Evolutionary conservation across 441 rosid species (phyloP).

Genomic region (Gossypium trilobum): DNA sequence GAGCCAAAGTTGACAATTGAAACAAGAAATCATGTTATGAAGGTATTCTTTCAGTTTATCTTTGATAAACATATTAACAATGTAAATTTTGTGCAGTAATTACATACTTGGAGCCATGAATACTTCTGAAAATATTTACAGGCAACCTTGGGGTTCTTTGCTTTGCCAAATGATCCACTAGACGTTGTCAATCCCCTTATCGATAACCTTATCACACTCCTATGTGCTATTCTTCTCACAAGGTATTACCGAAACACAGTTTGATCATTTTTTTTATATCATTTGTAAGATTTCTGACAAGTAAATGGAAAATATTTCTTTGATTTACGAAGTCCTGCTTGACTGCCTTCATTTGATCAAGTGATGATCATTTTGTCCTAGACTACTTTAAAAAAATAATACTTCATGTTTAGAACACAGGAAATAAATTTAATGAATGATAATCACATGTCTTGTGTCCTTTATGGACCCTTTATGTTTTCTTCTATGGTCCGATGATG

Average conservation of each 20-base stretch:
- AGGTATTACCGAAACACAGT: slow-evolving; percentile 44
- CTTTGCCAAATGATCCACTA: slow-evolving; percentile 79
- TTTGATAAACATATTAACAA: not conserved
- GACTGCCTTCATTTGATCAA: not conserved
- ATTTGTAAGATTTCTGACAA: slow-evolving; percentile 1
- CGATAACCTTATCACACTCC: slow-evolving; percentile 83
- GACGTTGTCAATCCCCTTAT: slow-evolving; percentile 85
- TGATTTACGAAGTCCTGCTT: not conserved
- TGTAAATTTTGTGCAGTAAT: not conserved
- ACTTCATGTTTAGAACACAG: not conserved
- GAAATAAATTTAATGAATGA: not conserved
- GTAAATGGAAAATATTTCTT: not conserved
- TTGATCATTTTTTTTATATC: not conserved
- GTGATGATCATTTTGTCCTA: not conserved
- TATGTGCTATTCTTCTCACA: slow-evolving; percentile 93
- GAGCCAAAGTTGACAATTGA: slow-evolving; percentile 91
- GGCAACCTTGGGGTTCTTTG: slow-evolving; percentile 98
- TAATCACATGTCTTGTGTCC: not conserved
- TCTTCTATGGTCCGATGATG: not conserved
- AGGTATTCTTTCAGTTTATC: slow-evolving; percentile 41
- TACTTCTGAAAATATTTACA: slow-evolving; percentile 27
- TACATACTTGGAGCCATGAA: slow-evolving; percentile 3
- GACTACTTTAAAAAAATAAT: not conserved
- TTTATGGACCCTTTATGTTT: not conserved
- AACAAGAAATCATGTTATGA: slow-evolving; percentile 86